Percentiles rank a stretch among this genome's conserved stretches.
phyloP scores from a whole-genome alignment of 352 stramenopile species.

The Globisporangium abappressorium region DNA sequence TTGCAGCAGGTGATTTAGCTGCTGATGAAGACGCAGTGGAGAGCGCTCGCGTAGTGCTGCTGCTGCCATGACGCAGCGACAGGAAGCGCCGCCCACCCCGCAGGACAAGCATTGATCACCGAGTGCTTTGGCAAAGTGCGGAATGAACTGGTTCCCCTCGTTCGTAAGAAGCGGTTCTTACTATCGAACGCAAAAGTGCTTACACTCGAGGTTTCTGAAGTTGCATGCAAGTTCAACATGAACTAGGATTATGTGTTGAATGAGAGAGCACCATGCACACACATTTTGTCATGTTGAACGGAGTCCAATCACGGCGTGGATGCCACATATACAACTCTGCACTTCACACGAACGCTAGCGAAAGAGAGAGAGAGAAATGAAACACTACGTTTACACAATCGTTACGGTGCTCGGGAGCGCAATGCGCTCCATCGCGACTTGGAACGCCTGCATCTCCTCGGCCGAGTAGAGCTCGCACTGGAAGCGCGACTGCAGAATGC shows the following conservation, averaged over 20 bases:
- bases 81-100: slow-evolving; percentile 7
- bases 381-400: slow-evolving; percentile 25
- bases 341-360: not conserved
- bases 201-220: too few relatives aligned
- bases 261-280: too few relatives aligned
- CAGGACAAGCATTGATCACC: not conserved
- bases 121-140: too few relatives aligned
- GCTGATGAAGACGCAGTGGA: not conserved
- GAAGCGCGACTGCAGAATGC: slow-evolving; percentile 66
- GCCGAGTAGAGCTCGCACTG: slow-evolving; percentile 60
- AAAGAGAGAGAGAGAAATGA: not conserved
- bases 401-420: slow-evolving; percentile 33
- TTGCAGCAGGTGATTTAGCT: not conserved
- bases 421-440: slow-evolving; percentile 76
- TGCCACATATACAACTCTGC: not conserved
- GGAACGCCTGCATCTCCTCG: slow-evolving; percentile 75
- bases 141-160: too few relatives aligned
- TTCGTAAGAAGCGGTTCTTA: too few relatives aligned
- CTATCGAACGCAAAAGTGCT: too few relatives aligned
- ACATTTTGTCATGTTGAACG: too few relatives aligned
- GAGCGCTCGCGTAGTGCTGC: not conserved
- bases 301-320: too few relatives aligned
- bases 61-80: not conserved
- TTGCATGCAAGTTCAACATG: too few relatives aligned
- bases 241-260: too few relatives aligned